These are phyloP conservation scores for Lavandula angustifolia DNA, from an alignment of 257 asterid genomes.

Conservation along the genomic window DNA sequence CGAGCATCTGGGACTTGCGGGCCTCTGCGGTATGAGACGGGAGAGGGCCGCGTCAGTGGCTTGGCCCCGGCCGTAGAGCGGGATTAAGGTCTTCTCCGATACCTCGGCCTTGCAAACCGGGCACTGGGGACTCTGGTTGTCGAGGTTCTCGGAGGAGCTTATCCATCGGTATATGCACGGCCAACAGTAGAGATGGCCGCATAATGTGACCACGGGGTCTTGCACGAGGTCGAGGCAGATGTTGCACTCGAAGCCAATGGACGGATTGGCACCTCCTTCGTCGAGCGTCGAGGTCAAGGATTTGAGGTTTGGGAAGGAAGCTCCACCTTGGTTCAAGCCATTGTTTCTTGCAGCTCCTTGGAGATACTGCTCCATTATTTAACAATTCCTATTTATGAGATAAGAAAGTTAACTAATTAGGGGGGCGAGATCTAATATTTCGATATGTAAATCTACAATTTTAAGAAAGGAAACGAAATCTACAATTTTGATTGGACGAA, in stretches of 20 bases:
- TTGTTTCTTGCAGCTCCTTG: conserved; percentile 33
- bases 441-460: no score
- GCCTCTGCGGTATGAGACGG: conserved; percentile 57
- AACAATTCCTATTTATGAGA: not conserved
- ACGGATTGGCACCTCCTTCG: conserved; percentile 41
- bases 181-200: conserved; percentile 95
- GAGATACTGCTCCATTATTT: conserved; percentile 43
- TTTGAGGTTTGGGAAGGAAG: conserved; percentile 37
- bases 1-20: conserved; percentile 48
- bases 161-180: conserved; percentile 87
- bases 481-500: no score
- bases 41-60: conserved; percentile 35
- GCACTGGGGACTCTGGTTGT: conserved; percentile 52
- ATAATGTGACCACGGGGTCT: conserved; percentile 78
- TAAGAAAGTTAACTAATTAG: not conserved
- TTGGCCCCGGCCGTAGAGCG: conserved; percentile 71
- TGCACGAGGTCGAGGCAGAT: conserved; percentile 68
- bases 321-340: conserved; percentile 28
- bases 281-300: conserved; percentile 32
- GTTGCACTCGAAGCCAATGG: conserved; percentile 67
- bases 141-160: conserved; percentile 36
- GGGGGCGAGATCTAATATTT: not conserved
- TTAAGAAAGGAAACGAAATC: no score
- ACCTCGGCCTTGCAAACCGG: conserved; percentile 75
- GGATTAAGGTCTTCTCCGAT: conserved; percentile 57